Evolutionary conservation across 23 red algal genomes (phyloP).

Genomic region (Pyropia haitanensis): DNA sequence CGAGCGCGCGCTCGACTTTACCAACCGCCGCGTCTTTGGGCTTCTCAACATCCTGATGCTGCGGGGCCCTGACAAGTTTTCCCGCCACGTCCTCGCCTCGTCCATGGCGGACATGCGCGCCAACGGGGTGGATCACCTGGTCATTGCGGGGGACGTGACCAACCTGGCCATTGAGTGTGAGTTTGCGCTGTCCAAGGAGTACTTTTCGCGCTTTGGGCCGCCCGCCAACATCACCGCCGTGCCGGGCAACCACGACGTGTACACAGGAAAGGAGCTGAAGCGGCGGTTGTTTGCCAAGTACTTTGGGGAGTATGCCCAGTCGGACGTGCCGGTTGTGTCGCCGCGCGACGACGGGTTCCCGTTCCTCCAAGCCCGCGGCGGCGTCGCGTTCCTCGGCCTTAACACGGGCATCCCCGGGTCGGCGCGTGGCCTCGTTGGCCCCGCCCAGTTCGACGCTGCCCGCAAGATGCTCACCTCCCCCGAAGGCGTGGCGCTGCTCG

Average conservation of each 20-base stretch:
- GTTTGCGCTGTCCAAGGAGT: conserved; percentile 13
- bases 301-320: conserved; percentile 30
- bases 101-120: conserved; percentile 38
- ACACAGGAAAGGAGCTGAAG: conserved; percentile 13
- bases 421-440: conserved; percentile 25
- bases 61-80: conserved; percentile 27
- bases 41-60: conserved; percentile 36
- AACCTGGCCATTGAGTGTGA: conserved; percentile 47
- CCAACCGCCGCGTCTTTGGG: conserved; percentile 15
- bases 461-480: conserved; percentile 21
- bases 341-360: conserved; percentile 39
- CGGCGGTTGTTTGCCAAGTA: conserved; percentile 33
- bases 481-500: neutral
- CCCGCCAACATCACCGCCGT: conserved; percentile 11
- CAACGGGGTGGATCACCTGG: conserved; percentile 26
- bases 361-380: conserved; percentile 27
- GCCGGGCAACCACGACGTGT: conserved; percentile 50
- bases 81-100: conserved; percentile 5
- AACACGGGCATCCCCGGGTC: conserved; percentile 37
- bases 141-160: conserved; percentile 39
- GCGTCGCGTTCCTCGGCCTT: conserved; percentile 23
- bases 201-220: conserved; percentile 9
- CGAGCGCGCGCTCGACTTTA: conserved; percentile 19
- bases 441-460: conserved; percentile 5
- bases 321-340: conserved; percentile 4